Conservation (phyloP, 1,139 yeast species). For the Pichia sp. region DNA sequence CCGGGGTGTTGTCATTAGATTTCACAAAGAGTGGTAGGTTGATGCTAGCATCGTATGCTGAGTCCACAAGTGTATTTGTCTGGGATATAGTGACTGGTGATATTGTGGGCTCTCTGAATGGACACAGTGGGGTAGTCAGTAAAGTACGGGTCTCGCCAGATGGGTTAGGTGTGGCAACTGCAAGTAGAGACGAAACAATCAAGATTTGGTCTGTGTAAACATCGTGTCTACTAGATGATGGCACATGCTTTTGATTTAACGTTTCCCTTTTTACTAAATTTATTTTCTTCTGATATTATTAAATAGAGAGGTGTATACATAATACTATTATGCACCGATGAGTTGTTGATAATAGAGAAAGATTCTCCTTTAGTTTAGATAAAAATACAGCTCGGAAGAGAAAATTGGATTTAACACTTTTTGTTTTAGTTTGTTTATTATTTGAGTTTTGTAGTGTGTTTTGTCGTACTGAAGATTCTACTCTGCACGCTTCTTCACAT, state of each 20-base stretch:
- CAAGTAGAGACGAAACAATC: constrained; percentile 68
- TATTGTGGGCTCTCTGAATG: constrained; percentile 54
- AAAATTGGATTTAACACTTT: neutral
- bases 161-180: constrained; percentile 69
- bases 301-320: neutral
- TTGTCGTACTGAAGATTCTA: constrained; percentile 27
- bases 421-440: neutral
- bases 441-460: too few species aligned
- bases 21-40: constrained; percentile 75
- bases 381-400: neutral
- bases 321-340: neutral
- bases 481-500: constrained; percentile 66
- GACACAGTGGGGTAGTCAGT: constrained; percentile 56
- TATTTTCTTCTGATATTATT: neutral
- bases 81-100: constrained; percentile 76
- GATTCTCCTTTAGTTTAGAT: neutral
- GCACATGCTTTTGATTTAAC: neutral
- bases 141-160: constrained; percentile 68
- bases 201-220: constrained; percentile 50
- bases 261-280: neutral
- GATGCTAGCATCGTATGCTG: constrained; percentile 72
- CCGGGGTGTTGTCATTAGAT: constrained; percentile 68
- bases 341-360: neutral
- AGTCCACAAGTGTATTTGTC: constrained; percentile 59
- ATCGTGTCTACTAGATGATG: neutral